These are phyloP conservation scores for Chaetomium sp. DNA, from an alignment of 2,329 filamentous ascomycete genomes.

Conservation along the genomic window DNA sequence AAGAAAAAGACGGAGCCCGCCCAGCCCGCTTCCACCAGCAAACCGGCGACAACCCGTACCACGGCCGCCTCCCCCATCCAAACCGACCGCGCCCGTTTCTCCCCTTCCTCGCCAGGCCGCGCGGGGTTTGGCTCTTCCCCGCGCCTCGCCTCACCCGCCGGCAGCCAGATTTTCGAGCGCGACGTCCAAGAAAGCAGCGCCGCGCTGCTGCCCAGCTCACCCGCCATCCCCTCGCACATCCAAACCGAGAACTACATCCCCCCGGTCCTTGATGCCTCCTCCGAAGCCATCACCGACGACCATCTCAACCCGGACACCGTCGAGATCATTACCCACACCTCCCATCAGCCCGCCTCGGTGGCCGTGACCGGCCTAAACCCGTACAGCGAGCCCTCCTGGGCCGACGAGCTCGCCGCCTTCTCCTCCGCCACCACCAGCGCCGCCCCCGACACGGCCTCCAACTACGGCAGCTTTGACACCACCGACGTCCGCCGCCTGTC, in stretches of 20 bases:
- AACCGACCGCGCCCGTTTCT: conserved; percentile 42
- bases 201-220: conserved; percentile 67
- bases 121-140: conserved; percentile 39
- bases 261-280: conserved; percentile 85
- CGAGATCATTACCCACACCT: conserved; percentile 85
- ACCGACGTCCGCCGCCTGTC: conserved; percentile 80
- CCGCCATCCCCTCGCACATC: conserved; percentile 90
- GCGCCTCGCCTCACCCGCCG: conserved; percentile 70
- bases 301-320: conserved; percentile 84
- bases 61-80: conserved; percentile 39
- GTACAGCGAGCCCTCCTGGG: conserved; percentile 52
- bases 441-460: conserved; percentile 63
- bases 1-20: conserved; percentile 58
- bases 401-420: conserved; percentile 60
- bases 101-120: conserved; percentile 66
- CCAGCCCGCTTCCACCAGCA: conserved; percentile 30
- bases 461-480: conserved; percentile 75
- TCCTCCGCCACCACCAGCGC: conserved; percentile 43
- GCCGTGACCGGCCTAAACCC: conserved; percentile 59
- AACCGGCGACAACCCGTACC: conserved; percentile 37
- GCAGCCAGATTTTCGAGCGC: conserved; percentile 86
- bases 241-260: conserved; percentile 94
- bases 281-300: conserved; percentile 85
- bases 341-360: conserved; percentile 76
- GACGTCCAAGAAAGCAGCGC: conserved; percentile 79